Conservation (phyloP, 2,329 filamentous ascomycete species). For the Fusarium avenaceum region DNA sequence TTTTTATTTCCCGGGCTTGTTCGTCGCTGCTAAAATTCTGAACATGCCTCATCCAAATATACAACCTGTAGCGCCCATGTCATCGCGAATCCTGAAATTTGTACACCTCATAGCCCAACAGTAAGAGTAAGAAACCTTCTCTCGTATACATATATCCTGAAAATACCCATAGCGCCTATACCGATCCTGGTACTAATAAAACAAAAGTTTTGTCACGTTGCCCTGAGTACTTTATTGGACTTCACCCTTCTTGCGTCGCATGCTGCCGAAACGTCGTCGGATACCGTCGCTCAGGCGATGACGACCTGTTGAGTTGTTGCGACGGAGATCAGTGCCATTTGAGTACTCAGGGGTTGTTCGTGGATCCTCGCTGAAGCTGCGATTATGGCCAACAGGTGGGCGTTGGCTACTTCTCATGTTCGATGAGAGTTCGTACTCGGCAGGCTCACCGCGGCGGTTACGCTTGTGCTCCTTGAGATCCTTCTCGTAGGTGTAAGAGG, state of each 20-base stretch:
- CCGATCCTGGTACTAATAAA: neutral
- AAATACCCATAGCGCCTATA: constrained; percentile 17
- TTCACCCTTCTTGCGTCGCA: constrained; percentile 60
- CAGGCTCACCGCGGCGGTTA: constrained; percentile 52
- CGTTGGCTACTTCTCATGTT: constrained; percentile 41
- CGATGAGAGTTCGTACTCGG: constrained; percentile 65
- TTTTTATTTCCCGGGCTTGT: constrained; percentile 13
- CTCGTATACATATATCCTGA: neutral
- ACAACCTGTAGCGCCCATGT: constrained; percentile 19
- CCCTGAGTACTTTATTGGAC: constrained; percentile 9
- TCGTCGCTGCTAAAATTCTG: neutral
- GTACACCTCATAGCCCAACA: constrained; percentile 13
- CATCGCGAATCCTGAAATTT: constrained; percentile 14
- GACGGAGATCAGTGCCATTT: constrained; percentile 49
- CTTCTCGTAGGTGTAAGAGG: constrained; percentile 78
- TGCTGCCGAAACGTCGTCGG: constrained; percentile 66
- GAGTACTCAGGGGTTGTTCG: constrained; percentile 45
- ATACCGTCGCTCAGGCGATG: constrained; percentile 63
- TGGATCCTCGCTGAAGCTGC: constrained; percentile 60
- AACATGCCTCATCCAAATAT: constrained; percentile 5
- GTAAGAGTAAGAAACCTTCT: constrained; percentile 8
- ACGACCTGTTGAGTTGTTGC: constrained; percentile 59
- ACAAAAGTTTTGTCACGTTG: neutral
- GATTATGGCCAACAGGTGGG: constrained; percentile 54
- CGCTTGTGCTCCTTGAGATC: constrained; percentile 71